A percentile compares a stretch with the other conserved stretches of the same genome.
Evolutionary conservation across 768 basidiomycete species (phyloP).

Genomic region (Trametes villosa): DNA sequence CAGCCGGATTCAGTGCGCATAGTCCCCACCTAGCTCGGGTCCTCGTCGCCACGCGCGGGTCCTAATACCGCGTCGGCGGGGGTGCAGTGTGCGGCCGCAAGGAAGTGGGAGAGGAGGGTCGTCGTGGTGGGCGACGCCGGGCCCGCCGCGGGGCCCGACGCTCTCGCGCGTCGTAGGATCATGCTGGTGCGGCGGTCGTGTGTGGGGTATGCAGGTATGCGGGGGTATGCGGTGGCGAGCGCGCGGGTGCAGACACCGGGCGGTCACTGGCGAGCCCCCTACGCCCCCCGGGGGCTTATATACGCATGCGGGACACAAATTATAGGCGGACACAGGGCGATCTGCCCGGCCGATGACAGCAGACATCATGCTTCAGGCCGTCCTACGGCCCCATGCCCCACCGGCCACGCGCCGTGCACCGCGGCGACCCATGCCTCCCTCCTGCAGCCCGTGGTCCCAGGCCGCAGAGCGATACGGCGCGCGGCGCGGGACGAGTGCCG

Average conservation of each 20-base stretch:
- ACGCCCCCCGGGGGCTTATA: background rate
- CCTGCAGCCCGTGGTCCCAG: background rate
- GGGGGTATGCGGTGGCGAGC: background rate
- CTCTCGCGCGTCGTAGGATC: background rate
- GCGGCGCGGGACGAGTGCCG: background rate
- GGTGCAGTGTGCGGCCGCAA: constrained; percentile 23
- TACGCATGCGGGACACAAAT: background rate
- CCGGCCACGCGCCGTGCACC: background rate
- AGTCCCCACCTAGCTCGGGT: background rate
- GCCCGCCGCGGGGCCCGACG: background rate
- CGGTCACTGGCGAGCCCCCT: background rate
- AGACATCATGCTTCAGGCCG: constrained; percentile 1
- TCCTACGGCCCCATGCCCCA: background rate
- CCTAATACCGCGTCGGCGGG: background rate
- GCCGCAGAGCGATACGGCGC: background rate
- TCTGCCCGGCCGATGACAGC: constrained; percentile 2
- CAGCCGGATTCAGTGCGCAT: no score
- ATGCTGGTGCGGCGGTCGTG: background rate
- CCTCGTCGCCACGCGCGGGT: background rate
- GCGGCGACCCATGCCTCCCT: background rate
- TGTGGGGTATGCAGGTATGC: background rate
- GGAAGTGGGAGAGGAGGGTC: constrained; percentile 15
- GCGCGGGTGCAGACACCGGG: background rate
- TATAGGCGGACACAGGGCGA: background rate
- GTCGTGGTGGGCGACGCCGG: background rate